Conservation (phyloP, 352 stramenopile genomes). For the Globisporangium alternatum region DNA sequence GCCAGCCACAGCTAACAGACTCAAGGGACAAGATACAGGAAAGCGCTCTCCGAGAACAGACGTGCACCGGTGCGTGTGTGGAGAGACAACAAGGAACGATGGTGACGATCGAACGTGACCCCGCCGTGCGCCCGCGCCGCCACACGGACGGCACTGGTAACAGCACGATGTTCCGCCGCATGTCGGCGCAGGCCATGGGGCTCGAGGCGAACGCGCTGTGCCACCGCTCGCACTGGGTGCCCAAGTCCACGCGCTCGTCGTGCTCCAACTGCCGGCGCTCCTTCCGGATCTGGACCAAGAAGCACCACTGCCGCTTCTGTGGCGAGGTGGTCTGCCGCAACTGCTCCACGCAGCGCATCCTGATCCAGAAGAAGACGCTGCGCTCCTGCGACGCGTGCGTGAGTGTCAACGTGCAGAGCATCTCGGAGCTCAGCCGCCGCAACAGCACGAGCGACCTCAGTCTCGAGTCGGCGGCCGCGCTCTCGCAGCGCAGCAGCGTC, state of each 20-base stretch:
- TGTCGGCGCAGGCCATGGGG: conserved; percentile 61
- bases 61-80: not conserved
- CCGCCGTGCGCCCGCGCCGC: conserved; percentile 5
- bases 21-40: not conserved
- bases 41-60: conserved; percentile 2
- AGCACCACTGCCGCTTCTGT: conserved; percentile 79
- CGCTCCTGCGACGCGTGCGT: conserved; percentile 79
- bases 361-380: conserved; percentile 71
- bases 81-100: not conserved
- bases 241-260: conserved; percentile 56
- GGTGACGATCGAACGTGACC: not conserved
- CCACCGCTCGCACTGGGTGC: conserved; percentile 71
- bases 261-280: conserved; percentile 65
- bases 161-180: conserved; percentile 43
- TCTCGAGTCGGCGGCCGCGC: conserved; percentile 11
- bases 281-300: conserved; percentile 63
- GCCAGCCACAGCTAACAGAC: not conserved
- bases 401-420: conserved; percentile 49
- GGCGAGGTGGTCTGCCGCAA: conserved; percentile 71
- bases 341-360: conserved; percentile 72
- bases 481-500: not conserved
- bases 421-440: conserved; percentile 36
- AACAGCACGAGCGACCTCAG: conserved; percentile 35
- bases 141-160: conserved; percentile 7
- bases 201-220: conserved; percentile 69